These are phyloP conservation scores for Berberis thunbergii DNA, from an alignment of 164 flowering plant species.

Conservation along the genomic window DNA sequence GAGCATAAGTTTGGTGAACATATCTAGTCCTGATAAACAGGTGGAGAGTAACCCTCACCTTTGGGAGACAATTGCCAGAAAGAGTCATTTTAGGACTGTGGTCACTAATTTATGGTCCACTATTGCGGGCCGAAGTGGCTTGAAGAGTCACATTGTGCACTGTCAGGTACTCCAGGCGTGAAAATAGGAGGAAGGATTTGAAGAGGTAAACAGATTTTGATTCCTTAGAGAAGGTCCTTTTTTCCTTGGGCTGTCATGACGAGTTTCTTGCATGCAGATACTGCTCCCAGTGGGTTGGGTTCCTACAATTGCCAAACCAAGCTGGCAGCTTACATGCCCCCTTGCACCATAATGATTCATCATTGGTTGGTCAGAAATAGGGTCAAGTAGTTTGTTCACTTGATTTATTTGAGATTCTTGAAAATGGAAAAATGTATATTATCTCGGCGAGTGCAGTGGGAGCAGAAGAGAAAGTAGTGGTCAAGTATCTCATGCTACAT, in stretches of 20 bases:
- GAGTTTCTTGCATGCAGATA: not conserved
- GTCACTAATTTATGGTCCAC: slow-evolving; percentile 75
- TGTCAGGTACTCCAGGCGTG: slow-evolving; percentile 95
- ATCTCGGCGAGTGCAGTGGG: too few species aligned
- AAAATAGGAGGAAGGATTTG: slow-evolving; percentile 14
- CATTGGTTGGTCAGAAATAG: not conserved
- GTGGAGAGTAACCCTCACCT: slow-evolving; percentile 58
- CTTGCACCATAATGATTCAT: not conserved
- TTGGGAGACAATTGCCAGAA: slow-evolving; percentile 80
- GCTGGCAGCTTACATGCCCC: not conserved
- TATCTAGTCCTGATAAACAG: slow-evolving; percentile 47
- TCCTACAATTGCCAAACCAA: slow-evolving; percentile 1
- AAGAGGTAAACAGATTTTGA: not conserved
- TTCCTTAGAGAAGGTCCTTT: not conserved
- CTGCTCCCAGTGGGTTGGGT: not conserved
- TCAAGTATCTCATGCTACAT: too few species aligned
- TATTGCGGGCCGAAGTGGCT: slow-evolving; percentile 70
- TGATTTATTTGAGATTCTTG: too few species aligned
- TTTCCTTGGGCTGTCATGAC: slow-evolving; percentile 2
- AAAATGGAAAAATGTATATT: too few species aligned
- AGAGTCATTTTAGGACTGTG: slow-evolving; percentile 57
- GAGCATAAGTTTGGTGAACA: slow-evolving; percentile 90
- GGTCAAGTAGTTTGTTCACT: too few species aligned
- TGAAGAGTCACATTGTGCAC: slow-evolving; percentile 84
- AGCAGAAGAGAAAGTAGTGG: too few species aligned